These are phyloP conservation scores for Ophiosphaerella narmari DNA, from an alignment of 2,329 filamentous ascomycete genomes.

Conservation along the genomic window DNA sequence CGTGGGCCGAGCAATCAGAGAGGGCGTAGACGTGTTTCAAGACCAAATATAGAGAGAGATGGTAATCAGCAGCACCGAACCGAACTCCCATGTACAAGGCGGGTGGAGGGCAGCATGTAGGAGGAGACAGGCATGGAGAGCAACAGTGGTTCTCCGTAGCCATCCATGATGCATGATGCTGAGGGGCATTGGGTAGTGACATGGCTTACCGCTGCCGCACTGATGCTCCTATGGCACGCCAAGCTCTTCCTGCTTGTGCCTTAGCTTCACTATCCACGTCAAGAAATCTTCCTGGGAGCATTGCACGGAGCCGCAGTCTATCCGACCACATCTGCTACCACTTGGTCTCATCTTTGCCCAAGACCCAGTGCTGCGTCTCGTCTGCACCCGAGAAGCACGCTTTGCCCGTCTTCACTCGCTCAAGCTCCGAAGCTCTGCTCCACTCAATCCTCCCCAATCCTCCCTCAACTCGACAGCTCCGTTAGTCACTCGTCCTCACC, in stretches of 20 bases:
- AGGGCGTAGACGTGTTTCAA: slow-evolving; percentile 35
- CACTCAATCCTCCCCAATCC: slow-evolving; percentile 1
- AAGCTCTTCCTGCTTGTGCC: slow-evolving; percentile 24
- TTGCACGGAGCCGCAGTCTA: slow-evolving; percentile 33
- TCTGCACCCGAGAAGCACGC: slow-evolving; percentile 21
- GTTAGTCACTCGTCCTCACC: slow-evolving; percentile 10
- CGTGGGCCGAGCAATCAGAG: slow-evolving; percentile 30
- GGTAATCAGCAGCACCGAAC: too few species aligned
- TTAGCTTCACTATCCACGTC: slow-evolving; percentile 37
- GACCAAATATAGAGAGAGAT: neutral
- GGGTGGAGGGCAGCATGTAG: too few species aligned
- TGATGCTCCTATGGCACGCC: slow-evolving; percentile 13
- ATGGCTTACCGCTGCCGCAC: slow-evolving; percentile 11
- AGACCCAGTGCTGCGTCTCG: slow-evolving; percentile 17
- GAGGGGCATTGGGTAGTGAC: slow-evolving; percentile 2
- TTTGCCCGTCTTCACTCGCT: slow-evolving; percentile 19
- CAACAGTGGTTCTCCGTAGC: too few species aligned
- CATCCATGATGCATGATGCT: neutral
- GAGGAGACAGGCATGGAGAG: too few species aligned
- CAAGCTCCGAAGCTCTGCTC: slow-evolving; percentile 22
- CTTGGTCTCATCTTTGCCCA: slow-evolving; percentile 31
- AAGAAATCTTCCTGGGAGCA: slow-evolving; percentile 35
- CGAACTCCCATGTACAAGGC: too few species aligned
- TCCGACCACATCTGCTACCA: slow-evolving; percentile 31
- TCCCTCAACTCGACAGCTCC: slow-evolving; percentile 1